Base-by-base conservation (phyloP, 306 rosid genomes). In the Purshia tridentata region DNA sequence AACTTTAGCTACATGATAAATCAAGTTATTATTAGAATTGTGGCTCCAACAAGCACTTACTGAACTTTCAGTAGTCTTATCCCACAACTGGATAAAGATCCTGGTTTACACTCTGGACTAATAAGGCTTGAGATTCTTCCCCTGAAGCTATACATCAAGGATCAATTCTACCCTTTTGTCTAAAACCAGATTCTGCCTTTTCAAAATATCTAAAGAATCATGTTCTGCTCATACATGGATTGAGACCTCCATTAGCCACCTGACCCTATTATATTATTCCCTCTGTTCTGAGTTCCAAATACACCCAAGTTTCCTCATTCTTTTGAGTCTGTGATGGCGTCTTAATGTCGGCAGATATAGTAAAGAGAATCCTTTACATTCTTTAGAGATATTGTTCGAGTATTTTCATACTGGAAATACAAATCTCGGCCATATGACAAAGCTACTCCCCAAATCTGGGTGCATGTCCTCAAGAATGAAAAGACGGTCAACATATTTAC, bases 161-260 rank as follows among this genome's bases (percentile, higher is more conserved):
- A 70, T 69, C 60, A 44, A 63, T 9, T 64, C 72, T 44, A 52
- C 37, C 62, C 47, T n/a, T n/a, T 29, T 47, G 15, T 49, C 49
- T 8, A 35, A 22, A 48, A 3, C 5, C 45, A 60, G 60, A 61
- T 37, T 73, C 62, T 50, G 62, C 23, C 40, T 35, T 49, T 4
- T 14, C 14, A 59, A 81, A 76, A 13, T 39, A 47, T 66, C 56
- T 48, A 22, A 65, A 70, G 82, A 72, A 83, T 73, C 72, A 63
- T 45, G 72, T 80, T 80, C 84, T 80, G 53, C 62, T 50, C 47
- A 72, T 54, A 18, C 63, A 49, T 70, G 39, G 63, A 70, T 55
- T 20, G 50, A 20, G 81, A 65, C 71, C 68, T 55, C 37, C 58
- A 52, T 62, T 51, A 37, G 18, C 3, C 0, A 18, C 23, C n/a